Percentiles rank a stretch among this genome's conserved stretches.
Evolutionary conservation across 2,329 filamentous ascomycete species (phyloP).

Genomic region (Colletotrichum aenigma): DNA sequence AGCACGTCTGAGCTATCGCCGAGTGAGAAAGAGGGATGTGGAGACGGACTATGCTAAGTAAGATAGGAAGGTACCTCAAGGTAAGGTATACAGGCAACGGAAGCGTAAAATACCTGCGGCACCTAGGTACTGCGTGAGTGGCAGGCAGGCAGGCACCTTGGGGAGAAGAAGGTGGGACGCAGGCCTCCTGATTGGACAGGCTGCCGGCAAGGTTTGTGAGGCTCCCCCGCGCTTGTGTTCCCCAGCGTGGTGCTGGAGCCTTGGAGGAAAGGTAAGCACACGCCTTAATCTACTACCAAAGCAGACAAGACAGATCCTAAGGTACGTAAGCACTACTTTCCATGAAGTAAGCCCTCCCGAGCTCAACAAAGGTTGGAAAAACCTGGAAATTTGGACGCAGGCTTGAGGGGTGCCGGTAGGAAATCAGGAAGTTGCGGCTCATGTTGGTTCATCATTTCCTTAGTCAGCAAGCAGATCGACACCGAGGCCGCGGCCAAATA

Average conservation of each 20-base stretch:
- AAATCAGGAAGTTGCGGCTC: background rate
- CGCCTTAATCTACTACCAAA: background rate
- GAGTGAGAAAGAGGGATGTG: background rate
- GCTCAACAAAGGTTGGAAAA: background rate
- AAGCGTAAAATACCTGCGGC: background rate
- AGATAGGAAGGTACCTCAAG: background rate
- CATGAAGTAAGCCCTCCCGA: background rate
- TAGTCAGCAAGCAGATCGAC: background rate
- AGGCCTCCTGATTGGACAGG: background rate
- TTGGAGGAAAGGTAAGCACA: background rate
- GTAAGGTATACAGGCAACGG: background rate
- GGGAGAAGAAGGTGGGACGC: constrained; percentile 9
- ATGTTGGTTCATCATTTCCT: background rate
- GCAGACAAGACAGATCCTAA: background rate
- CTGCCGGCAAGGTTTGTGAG: background rate
- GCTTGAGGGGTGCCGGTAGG: background rate
- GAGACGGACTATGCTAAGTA: background rate
- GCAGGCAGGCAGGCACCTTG: background rate
- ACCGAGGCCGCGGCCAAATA: background rate
- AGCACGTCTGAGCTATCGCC: background rate
- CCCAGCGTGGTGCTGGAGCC: background rate
- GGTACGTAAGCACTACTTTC: background rate
- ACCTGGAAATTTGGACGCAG: background rate
- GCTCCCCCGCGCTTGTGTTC: background rate
- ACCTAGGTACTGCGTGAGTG: background rate